phyloP scores from a whole-genome alignment of 1,284 basidiomycete genomes.

The Sporisorium sorghi region DNA sequence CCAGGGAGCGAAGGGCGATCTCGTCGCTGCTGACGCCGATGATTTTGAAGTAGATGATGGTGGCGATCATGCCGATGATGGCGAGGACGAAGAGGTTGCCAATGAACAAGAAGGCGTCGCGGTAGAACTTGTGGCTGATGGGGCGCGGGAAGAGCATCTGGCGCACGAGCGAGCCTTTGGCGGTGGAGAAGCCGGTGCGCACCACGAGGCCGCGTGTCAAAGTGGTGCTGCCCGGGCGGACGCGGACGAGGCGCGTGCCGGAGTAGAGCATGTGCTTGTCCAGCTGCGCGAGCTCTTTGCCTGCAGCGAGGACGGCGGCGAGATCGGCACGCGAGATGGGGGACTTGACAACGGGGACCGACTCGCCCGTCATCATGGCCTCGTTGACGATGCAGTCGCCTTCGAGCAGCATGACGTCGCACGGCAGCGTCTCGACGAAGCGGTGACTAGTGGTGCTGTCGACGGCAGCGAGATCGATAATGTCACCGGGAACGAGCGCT shows the following conservation, averaged over 20 bases:
- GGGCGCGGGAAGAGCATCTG: slow-evolving; percentile 54
- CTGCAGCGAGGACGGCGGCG: slow-evolving; percentile 1
- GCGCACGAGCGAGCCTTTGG: slow-evolving; percentile 47
- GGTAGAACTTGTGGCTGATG: slow-evolving; percentile 44
- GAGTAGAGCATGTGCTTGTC: slow-evolving; percentile 50
- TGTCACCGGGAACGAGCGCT: slow-evolving; percentile 53
- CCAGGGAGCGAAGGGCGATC: slow-evolving; percentile 45
- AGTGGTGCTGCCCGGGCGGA: slow-evolving; percentile 5
- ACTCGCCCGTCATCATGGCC: slow-evolving; percentile 55
- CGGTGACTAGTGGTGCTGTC: slow-evolving; percentile 9
- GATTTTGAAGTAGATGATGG: slow-evolving; percentile 40
- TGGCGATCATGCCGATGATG: slow-evolving; percentile 34
- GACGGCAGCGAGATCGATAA: slow-evolving; percentile 34
- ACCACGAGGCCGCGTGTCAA: slow-evolving; percentile 33
- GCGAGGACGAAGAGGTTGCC: slow-evolving; percentile 37
- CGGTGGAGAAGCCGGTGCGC: slow-evolving; percentile 47
- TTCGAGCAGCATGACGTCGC: slow-evolving; percentile 43
- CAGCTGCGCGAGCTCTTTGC: slow-evolving; percentile 9
- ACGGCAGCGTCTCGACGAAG: slow-evolving; percentile 37
- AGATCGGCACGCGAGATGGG: slow-evolving; percentile 17
- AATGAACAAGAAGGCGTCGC: slow-evolving; percentile 42
- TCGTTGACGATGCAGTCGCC: slow-evolving; percentile 52
- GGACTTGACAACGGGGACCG: slow-evolving; percentile 42
- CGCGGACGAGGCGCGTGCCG: slow-evolving; percentile 42
- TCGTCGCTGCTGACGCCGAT: slow-evolving; percentile 45